Base-by-base conservation (phyloP, 257 asterid genomes). In the Cordia subcordata region DNA sequence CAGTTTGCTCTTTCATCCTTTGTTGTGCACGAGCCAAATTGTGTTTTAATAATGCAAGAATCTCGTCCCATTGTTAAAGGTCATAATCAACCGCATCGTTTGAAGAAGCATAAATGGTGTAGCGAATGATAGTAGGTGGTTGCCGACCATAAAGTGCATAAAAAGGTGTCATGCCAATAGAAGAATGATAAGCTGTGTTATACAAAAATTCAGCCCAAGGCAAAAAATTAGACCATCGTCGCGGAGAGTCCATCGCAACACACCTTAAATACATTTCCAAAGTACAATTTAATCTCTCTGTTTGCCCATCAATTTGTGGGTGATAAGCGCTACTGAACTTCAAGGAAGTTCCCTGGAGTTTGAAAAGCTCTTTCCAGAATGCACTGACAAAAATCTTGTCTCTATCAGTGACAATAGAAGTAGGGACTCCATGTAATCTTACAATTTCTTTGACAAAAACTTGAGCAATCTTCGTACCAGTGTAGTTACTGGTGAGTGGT, bases 261-360 rank as follows among this genome's bases (percentile, higher is more conserved):
- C 35, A 27, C 35, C 35, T 27, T 1, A 27, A 6, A 27, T 27
- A 27, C 35, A 27, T 27, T 27, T 27, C 6, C 35, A 27, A 27
- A 27, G 35, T 27, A 3, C 35, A 6, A 27, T 27, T 27, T 27
- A 27, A 27, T 4, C 61, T 10, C 44, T 42, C 33, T 6, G 63
- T 58, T 16, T 58, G 52, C 5, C 63, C 50, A 18, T 58, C 63
- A 1, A 27, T 6, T 12, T 58, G 63, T 5, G 63, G 63, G 22
- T 38, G 51, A 38, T 58, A 58, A 16, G 8, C 10, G 8, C 15
- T 18, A 1, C 52, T 19, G 51, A 58, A 38, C 10, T 16, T 27
- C 6, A 27, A 27, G 3, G 35, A 1, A 27, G 35, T 27, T 1
- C 35, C 35, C 6, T 27, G 3, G 4, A 27, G 35, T 3, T 27